A percentile compares a stretch with the other conserved stretches of the same genome.
phyloP scores from a whole-genome alignment of 148 eudicot genomes.

The Rhododendron molle region DNA sequence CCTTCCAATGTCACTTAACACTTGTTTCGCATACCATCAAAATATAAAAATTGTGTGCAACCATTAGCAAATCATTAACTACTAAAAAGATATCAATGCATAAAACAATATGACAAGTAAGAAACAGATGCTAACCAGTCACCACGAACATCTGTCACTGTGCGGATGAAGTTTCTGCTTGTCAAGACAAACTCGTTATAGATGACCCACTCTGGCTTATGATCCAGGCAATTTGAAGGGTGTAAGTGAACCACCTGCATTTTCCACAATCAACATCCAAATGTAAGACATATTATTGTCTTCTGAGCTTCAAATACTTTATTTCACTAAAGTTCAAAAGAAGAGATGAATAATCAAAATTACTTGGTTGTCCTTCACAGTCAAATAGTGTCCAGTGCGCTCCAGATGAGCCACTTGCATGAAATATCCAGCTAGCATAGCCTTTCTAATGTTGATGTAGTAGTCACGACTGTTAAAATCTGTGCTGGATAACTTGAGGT shows the following conservation, averaged over 20 bases:
- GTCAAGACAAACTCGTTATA: slow-evolving; percentile 95
- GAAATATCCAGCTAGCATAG: slow-evolving; percentile 96
- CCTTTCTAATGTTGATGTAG: slow-evolving; percentile 90
- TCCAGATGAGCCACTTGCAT: slow-evolving; percentile 99
- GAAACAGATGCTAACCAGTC: slow-evolving; percentile 67
- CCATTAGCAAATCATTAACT: background rate
- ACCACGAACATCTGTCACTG: slow-evolving; percentile 91
- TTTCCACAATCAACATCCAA: background rate
- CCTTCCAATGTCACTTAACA: background rate
- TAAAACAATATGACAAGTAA: background rate
- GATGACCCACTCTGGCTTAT: slow-evolving; percentile 99
- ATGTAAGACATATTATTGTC: background rate
- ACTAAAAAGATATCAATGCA: background rate
- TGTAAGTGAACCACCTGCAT: slow-evolving; percentile 85
- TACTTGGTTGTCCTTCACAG: slow-evolving; percentile 96
- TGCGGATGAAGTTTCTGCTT: slow-evolving; percentile 92
- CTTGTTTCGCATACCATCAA: background rate
- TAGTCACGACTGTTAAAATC: slow-evolving; percentile 95
- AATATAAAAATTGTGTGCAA: background rate
- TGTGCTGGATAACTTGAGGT: slow-evolving; percentile 84
- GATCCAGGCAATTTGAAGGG: slow-evolving; percentile 97
- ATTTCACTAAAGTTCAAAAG: background rate
- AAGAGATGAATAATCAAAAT: slow-evolving; percentile 5
- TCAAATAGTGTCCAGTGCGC: slow-evolving; percentile 83
- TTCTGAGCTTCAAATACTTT: background rate